A percentile compares a stretch with the other conserved stretches of the same genome.
These are phyloP conservation scores for Sporisorium scitamineum DNA, from an alignment of 1,284 basidiomycete genomes.

Conservation along the genomic window DNA sequence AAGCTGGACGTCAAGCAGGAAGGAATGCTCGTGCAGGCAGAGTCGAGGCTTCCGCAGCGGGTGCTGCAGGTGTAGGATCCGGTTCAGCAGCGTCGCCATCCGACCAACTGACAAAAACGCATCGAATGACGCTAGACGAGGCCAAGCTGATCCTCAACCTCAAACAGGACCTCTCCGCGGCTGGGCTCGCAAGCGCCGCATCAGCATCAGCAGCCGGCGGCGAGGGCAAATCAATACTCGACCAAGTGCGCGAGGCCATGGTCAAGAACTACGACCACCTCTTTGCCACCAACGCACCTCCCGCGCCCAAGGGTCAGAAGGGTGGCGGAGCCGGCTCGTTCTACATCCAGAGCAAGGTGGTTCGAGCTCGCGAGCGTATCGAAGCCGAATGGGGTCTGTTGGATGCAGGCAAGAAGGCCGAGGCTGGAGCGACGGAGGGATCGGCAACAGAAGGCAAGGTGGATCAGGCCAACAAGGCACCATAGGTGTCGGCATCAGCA, in stretches of 20 bases:
- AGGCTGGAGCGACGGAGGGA: constrained; percentile 21
- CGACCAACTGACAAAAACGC: constrained; percentile 74
- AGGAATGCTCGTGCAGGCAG: constrained; percentile 86
- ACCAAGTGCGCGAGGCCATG: constrained; percentile 53
- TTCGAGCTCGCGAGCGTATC: constrained; percentile 91
- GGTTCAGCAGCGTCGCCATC: constrained; percentile 62
- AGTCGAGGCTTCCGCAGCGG: constrained; percentile 78
- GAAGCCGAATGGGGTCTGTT: constrained; percentile 78
- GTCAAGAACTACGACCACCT: constrained; percentile 86
- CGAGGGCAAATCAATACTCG: constrained; percentile 46
- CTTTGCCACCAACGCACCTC: constrained; percentile 83
- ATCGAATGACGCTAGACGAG: constrained; percentile 95
- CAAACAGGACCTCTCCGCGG: constrained; percentile 74
- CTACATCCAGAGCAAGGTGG: constrained; percentile 96
- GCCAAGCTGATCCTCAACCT: constrained; percentile 92
- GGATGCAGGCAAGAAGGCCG: constrained; percentile 35
- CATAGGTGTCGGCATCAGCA: constrained; percentile 4
- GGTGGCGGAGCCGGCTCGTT: constrained; percentile 67
- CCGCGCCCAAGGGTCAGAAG: constrained; percentile 65
- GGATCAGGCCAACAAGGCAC: constrained; percentile 24
- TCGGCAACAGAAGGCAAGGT: constrained; percentile 21
- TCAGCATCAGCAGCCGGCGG: constrained; percentile 17
- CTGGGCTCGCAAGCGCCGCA: constrained; percentile 23
- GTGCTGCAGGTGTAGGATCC: constrained; percentile 74
- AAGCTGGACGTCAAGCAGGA: constrained; percentile 90